Evolutionary conservation across 2,329 filamentous ascomycete species (phyloP).

Genomic region (Parafenestella ontariensis): DNA sequence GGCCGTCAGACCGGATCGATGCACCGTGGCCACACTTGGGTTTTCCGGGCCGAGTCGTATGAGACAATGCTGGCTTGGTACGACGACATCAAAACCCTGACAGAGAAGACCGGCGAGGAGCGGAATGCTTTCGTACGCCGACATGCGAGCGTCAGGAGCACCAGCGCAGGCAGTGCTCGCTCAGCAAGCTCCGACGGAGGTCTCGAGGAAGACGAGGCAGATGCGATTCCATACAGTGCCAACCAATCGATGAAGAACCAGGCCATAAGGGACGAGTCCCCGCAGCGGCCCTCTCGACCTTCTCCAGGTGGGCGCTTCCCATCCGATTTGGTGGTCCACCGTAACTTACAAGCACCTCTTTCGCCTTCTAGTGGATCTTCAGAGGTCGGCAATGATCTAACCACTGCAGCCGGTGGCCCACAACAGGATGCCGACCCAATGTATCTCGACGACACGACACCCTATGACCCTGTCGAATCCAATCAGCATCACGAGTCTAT

Average conservation of each 20-base stretch:
- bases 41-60: constrained; percentile 72
- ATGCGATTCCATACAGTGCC: constrained; percentile 70
- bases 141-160: constrained; percentile 77
- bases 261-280: constrained; percentile 43
- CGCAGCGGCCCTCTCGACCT: constrained; percentile 67
- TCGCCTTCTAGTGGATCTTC: constrained; percentile 86
- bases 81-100: constrained; percentile 88
- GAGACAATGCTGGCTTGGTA: constrained; percentile 99
- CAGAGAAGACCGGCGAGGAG: constrained; percentile 87
- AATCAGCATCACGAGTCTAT: constrained; percentile 9
- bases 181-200: constrained; percentile 58
- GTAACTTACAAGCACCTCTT: constrained; percentile 79
- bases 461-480: constrained; percentile 26
- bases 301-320: constrained; percentile 96
- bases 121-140: constrained; percentile 85
- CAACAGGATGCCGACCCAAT: constrained; percentile 48
- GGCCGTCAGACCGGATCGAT: constrained; percentile 91
- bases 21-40: constrained; percentile 79
- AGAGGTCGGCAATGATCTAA: constrained; percentile 65
- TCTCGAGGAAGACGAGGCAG: constrained; percentile 64
- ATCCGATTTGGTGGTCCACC: constrained; percentile 87
- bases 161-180: constrained; percentile 67
- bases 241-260: constrained; percentile 55
- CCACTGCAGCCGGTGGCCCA: constrained; percentile 64
- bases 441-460: constrained; percentile 26